Conservation (phyloP, 1,139 yeast genomes). For the Saccharomyces hybrid region DNA sequence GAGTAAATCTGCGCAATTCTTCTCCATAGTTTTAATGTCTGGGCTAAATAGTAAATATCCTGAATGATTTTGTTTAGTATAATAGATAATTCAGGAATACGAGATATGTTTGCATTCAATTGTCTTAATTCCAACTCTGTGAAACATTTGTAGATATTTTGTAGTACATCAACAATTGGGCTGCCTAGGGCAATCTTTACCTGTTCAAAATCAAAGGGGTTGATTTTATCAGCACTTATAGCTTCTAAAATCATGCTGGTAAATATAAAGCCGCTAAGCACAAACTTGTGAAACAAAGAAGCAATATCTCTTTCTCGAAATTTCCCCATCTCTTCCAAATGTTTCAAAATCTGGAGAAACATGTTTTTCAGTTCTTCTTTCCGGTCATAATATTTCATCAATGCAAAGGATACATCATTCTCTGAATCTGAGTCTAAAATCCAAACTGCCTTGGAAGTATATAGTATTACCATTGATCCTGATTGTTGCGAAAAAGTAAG, state of each 20-base stretch:
- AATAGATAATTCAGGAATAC: constrained; percentile 7
- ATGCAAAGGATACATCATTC: constrained; percentile 2
- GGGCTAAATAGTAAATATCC: constrained; percentile 15
- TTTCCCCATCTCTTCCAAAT: constrained; percentile 25
- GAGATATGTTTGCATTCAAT: constrained; percentile 11
- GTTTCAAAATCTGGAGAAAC: constrained; percentile 14
- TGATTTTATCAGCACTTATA: constrained; percentile 9
- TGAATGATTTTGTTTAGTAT: constrained; percentile 12
- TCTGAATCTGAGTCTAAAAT: constrained; percentile 6
- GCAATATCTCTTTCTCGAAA: constrained; percentile 5
- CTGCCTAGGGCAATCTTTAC: constrained; percentile 15
- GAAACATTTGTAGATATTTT: constrained; percentile 14
- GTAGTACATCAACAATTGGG: constrained; percentile 12
- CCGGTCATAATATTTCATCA: constrained; percentile 4
- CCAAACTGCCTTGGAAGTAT: constrained; percentile 14
- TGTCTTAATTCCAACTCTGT: constrained; percentile 11
- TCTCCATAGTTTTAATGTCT: constrained; percentile 21
- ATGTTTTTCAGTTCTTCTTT: not conserved
- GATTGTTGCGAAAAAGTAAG: constrained; percentile 17
- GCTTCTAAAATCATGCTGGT: constrained; percentile 16
- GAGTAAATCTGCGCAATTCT: constrained; percentile 25
- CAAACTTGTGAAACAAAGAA: constrained; percentile 13
- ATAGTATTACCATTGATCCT: constrained; percentile 15
- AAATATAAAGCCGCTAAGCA: constrained; percentile 21
- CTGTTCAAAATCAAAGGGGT: constrained; percentile 29